Percentiles rank a stretch among this genome's conserved stretches.
Conservation (phyloP, 768 basidiomycete species). For the Rhizopogon rudus region DNA sequence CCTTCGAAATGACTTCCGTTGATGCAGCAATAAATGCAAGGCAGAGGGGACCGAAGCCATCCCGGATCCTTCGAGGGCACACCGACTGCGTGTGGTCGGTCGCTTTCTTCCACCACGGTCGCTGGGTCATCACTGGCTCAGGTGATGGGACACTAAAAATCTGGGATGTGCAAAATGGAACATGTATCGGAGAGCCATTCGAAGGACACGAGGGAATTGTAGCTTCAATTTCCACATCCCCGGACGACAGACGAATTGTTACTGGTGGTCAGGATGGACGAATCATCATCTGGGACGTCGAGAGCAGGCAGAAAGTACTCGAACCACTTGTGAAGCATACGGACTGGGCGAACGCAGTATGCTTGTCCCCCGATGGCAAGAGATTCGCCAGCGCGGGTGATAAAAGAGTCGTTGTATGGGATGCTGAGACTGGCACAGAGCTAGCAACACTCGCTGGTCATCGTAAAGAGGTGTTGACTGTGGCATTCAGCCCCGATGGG, state of each 20-base stretch:
- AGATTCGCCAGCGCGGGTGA: background rate
- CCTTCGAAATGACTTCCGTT: no score
- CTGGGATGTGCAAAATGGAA: constrained; percentile 1
- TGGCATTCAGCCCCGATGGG: constrained; percentile 72
- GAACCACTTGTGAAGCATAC: constrained; percentile 2
- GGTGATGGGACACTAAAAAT: background rate
- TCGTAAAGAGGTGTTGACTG: constrained; percentile 14
- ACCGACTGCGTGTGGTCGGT: constrained; percentile 81
- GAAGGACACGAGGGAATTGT: background rate
- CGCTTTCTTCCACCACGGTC: background rate
- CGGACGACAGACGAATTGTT: background rate
- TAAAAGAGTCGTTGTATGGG: background rate
- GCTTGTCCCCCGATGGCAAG: constrained; percentile 1
- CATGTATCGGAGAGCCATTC: background rate
- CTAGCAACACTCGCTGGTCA: background rate
- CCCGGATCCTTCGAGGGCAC: constrained; percentile 70
- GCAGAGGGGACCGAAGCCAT: no score
- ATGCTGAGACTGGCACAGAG: background rate
- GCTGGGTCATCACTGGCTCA: background rate
- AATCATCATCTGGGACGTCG: constrained; percentile 49
- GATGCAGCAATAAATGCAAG: no score
- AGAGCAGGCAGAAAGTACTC: background rate
- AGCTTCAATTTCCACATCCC: constrained; percentile 3
- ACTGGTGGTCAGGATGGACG: constrained; percentile 36
- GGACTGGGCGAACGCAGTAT: background rate